Conservation (phyloP, 495 filamentous ascomycete species). For the Penicillium bialowiezense region DNA sequence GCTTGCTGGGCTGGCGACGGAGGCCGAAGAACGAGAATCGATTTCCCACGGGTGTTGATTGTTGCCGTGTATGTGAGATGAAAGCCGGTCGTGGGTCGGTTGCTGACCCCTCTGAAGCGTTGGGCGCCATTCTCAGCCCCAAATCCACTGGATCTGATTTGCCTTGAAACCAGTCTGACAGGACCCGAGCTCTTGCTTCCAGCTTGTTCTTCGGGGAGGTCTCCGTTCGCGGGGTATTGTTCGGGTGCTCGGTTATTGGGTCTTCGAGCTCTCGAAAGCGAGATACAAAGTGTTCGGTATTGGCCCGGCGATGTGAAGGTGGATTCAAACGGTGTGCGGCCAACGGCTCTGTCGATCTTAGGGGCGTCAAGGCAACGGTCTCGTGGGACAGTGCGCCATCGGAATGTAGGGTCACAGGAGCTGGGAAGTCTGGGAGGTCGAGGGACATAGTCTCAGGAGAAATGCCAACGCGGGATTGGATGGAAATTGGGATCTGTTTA, state of each 20-base stretch:
- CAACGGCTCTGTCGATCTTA: slow-evolving; percentile 13
- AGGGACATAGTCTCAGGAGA: slow-evolving; percentile 15
- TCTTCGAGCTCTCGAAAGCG: slow-evolving; percentile 20
- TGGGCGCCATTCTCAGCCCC: slow-evolving; percentile 24
- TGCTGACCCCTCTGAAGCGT: slow-evolving; percentile 21
- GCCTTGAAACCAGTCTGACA: slow-evolving; percentile 53
- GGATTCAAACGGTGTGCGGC: slow-evolving; percentile 15
- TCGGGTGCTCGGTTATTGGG: slow-evolving; percentile 16
- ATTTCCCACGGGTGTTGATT: slow-evolving; percentile 29
- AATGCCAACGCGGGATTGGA: slow-evolving; percentile 4
- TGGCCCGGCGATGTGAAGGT: slow-evolving; percentile 40
- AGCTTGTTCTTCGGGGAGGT: slow-evolving; percentile 40
- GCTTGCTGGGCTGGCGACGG: slow-evolving; percentile 26
- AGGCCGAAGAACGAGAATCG: slow-evolving; percentile 41
- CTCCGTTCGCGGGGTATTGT: slow-evolving; percentile 26
- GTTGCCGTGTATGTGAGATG: slow-evolving; percentile 34
- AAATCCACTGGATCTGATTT: slow-evolving; percentile 47
- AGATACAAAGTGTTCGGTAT: slow-evolving; percentile 38
- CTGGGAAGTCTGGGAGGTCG: slow-evolving; percentile 13
- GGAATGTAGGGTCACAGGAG: slow-evolving; percentile 27
- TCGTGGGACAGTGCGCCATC: slow-evolving; percentile 21
- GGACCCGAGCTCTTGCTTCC: slow-evolving; percentile 37
- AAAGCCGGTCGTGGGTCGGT: slow-evolving; percentile 19
- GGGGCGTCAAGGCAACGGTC: slow-evolving; percentile 26
- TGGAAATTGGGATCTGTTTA: slow-evolving; percentile 38